phyloP scores from a whole-genome alignment of 257 asterid species.

The Solanum bukasovii region DNA sequence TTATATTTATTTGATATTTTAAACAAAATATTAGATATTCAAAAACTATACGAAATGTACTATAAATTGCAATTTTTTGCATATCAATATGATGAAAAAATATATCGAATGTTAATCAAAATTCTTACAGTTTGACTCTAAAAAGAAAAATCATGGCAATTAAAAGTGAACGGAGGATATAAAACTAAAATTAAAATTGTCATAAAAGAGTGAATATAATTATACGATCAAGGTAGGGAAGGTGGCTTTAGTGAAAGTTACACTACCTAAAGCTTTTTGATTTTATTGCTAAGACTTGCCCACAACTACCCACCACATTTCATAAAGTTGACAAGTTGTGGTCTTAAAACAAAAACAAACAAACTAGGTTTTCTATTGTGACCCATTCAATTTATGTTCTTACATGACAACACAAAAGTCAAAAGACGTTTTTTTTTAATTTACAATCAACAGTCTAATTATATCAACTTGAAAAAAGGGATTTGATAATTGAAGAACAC shows the following conservation, averaged over 20 bases:
- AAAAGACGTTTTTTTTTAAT: neutral
- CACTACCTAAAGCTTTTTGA: neutral
- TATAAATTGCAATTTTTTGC: no score
- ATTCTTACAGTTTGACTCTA: rapidly evolving
- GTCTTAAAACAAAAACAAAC: neutral
- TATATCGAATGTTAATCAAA: no score
- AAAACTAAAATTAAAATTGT: neutral
- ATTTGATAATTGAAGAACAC: neutral
- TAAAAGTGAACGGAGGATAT: no score
- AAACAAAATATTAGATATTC: no score
- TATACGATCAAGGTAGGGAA: neutral
- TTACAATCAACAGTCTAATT: neutral
- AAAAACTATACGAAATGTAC: no score
- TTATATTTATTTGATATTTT: no score
- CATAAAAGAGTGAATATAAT: neutral
- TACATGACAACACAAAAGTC: neutral
- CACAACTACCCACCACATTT: neutral
- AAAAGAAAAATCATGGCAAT: rapidly evolving
- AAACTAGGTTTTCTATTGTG: neutral
- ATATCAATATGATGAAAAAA: no score
- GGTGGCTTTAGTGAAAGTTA: neutral
- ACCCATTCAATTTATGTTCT: neutral
- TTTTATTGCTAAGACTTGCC: neutral
- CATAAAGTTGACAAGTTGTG: neutral
- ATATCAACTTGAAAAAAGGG: neutral